Evolutionary conservation across 73 alveolate species (phyloP).

Genomic region (Blepharisma stoltei): DNA sequence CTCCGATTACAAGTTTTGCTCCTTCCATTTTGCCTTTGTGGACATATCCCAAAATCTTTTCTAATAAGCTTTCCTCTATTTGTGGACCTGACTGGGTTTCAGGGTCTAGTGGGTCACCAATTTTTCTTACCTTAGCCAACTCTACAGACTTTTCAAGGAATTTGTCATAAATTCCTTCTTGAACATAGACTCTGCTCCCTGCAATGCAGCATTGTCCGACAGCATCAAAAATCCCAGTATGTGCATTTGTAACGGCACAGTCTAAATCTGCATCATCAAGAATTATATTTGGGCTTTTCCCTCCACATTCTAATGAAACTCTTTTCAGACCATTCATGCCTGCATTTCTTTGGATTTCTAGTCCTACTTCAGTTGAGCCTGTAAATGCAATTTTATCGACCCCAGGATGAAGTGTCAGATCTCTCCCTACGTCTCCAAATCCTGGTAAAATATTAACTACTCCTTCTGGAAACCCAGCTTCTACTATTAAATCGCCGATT

Average conservation of each 20-base stretch:
- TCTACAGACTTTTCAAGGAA: conserved; percentile 62
- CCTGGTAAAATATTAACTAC: conserved; percentile 85
- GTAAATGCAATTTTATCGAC: conserved; percentile 89
- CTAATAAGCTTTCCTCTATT: conserved; percentile 56
- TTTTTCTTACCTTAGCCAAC: conserved; percentile 45
- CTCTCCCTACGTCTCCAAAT: conserved; percentile 52
- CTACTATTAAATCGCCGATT: conserved; percentile 67
- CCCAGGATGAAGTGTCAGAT: conserved; percentile 62
- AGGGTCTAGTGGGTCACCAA: conserved; percentile 78
- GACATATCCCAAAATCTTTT: conserved; percentile 67
- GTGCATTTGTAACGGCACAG: conserved; percentile 60
- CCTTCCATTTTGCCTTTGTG: conserved; percentile 81
- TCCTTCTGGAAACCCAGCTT: conserved; percentile 90
- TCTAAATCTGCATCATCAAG: conserved; percentile 45
- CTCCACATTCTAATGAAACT: conserved; percentile 59
- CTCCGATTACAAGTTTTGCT: conserved; percentile 84
- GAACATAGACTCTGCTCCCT: conserved; percentile 83
- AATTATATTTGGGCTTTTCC: conserved; percentile 38
- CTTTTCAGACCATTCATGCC: conserved; percentile 65
- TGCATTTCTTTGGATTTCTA: conserved; percentile 28
- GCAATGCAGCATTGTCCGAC: conserved; percentile 85
- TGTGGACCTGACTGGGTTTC: conserved; percentile 82
- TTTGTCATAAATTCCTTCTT: conserved; percentile 86
- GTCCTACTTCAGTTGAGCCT: conserved; percentile 90
- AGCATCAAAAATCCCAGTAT: conserved; percentile 66